A percentile compares a stretch with the other conserved stretches of the same genome.
phyloP scores from a whole-genome alignment of 2,329 filamentous ascomycete genomes.

The Xylaria sp. region DNA sequence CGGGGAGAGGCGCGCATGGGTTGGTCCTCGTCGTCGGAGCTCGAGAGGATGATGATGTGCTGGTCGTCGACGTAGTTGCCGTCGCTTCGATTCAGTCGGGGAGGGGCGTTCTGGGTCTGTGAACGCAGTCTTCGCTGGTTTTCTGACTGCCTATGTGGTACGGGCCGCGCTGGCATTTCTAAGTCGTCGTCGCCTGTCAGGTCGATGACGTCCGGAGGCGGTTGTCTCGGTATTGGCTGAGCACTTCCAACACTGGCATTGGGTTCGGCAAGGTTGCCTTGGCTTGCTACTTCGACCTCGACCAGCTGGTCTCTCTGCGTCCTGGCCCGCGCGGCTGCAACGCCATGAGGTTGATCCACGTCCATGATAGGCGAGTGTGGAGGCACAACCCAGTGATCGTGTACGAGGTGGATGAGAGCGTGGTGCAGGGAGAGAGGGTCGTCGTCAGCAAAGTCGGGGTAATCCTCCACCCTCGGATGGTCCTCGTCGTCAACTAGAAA shows the following conservation, averaged over 20 bases:
- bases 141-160: slow-evolving; percentile 30
- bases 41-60: slow-evolving; percentile 45
- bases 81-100: slow-evolving; percentile 47
- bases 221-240: slow-evolving; percentile 28
- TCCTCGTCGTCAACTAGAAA: slow-evolving; percentile 27
- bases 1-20: slow-evolving; percentile 27
- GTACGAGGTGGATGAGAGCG: slow-evolving; percentile 25
- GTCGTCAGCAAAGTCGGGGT: slow-evolving; percentile 25
- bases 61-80: slow-evolving; percentile 43
- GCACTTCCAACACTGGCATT: background rate
- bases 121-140: slow-evolving; percentile 42
- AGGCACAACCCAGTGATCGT: slow-evolving; percentile 22
- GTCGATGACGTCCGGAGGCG: slow-evolving; percentile 43
- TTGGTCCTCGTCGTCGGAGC: slow-evolving; percentile 47
- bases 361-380: slow-evolving; percentile 25
- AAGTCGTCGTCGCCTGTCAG: slow-evolving; percentile 45
- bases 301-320: slow-evolving; percentile 42
- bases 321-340: slow-evolving; percentile 7
- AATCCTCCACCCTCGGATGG: slow-evolving; percentile 36
- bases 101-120: slow-evolving; percentile 42
- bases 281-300: slow-evolving; percentile 38
- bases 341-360: slow-evolving; percentile 20
- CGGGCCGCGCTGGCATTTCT: slow-evolving; percentile 18
- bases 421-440: slow-evolving; percentile 19
- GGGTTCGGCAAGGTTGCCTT: slow-evolving; percentile 16